Evolutionary conservation across 2,329 filamentous ascomycete genomes (phyloP), one percentile per base, ranked within the genome.

Genomic region (Tolypocladium nubicola): DNA sequence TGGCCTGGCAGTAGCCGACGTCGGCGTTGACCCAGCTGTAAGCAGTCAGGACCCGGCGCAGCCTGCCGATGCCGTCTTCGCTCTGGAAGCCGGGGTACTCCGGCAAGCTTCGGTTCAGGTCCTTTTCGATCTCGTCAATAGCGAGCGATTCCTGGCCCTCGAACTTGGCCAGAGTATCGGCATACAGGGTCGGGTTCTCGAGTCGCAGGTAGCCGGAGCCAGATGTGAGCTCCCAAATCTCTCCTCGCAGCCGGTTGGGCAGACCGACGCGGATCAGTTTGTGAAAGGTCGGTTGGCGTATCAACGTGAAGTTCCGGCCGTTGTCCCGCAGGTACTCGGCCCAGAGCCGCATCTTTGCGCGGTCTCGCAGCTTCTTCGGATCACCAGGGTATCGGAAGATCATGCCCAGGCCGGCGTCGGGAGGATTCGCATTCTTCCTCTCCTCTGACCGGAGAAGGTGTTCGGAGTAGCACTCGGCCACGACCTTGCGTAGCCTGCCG

Each of bases 101-200:
- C 1, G 94, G 94, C 63, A 99, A 76, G 78, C 92, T 97, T 63
- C 94, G 85, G 72, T 99, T 99, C 54, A 99, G 76, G 69, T 99
- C 94, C 73, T 99, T 99, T 70, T 99, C 94, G 62, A 99, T 99
- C 77, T 99, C 94, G 70, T 99, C 94, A 64, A 97, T 97, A 50
- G 94, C 94, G 60, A 99, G 80, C 13, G 93, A 97, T 63, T 95
- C 89, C 67, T 87, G 83, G 9, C 94, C 94, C 8, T 87, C 83
- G 65, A 87, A 92, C 68, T 94, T 93, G 55, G 83, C 78, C 50
- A 99, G 76, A 0, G 92, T 97, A 58, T 99, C 90, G 50, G 81
- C 76, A 67, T 93, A 99, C 6, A 93, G 76, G 13, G 84, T 88
- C 1, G 94, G 94, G 58, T 88, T 90, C 67, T 96, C 88, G 16